Evolutionary conservation across 108 stramenopile species (phyloP).

Genomic region (Discostella stelligeroides): DNA sequence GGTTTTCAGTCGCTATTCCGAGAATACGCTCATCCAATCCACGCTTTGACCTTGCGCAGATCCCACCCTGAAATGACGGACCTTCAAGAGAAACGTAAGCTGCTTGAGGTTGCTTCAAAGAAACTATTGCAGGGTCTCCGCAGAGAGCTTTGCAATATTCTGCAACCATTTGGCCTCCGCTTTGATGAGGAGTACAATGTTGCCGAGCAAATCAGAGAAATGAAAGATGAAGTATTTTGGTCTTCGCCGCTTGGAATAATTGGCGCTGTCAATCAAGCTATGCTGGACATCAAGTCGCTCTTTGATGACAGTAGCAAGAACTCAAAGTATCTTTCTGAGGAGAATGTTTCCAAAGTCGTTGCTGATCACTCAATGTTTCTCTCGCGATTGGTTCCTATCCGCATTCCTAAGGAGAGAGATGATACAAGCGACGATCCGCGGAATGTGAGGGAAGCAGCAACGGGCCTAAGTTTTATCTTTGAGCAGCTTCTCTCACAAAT

Average conservation of each 20-base stretch:
- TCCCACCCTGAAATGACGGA: slow-evolving; percentile 34
- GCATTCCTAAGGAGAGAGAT: no score
- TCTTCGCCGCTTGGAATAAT: slow-evolving; percentile 27
- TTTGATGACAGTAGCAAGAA: not conserved
- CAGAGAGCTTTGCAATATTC: slow-evolving; percentile 9
- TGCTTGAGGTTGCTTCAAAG: slow-evolving; percentile 17
- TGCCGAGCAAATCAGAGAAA: not conserved
- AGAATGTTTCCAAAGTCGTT: slow-evolving; percentile 4
- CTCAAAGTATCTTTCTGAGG: slow-evolving; percentile 22
- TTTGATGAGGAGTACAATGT: slow-evolving; percentile 18
- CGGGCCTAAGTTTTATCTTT: no score
- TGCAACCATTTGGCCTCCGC: slow-evolving; percentile 15
- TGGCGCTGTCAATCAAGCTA: not conserved
- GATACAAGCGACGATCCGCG: no score
- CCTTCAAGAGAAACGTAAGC: slow-evolving; percentile 19
- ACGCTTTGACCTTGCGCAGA: no score
- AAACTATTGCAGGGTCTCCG: slow-evolving; percentile 26
- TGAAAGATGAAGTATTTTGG: slow-evolving; percentile 4
- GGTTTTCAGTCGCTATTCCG: not conserved
- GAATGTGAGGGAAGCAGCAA: no score
- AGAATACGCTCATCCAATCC: not conserved
- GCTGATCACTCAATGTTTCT: slow-evolving; percentile 14
- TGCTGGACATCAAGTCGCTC: slow-evolving; percentile 21
- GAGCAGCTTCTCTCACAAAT: no score
- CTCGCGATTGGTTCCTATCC: slow-evolving; percentile 22